These are phyloP conservation scores for Diversispora epigaea DNA, from an alignment of 192 early-diverging fungal genomes.

Conservation along the genomic window DNA sequence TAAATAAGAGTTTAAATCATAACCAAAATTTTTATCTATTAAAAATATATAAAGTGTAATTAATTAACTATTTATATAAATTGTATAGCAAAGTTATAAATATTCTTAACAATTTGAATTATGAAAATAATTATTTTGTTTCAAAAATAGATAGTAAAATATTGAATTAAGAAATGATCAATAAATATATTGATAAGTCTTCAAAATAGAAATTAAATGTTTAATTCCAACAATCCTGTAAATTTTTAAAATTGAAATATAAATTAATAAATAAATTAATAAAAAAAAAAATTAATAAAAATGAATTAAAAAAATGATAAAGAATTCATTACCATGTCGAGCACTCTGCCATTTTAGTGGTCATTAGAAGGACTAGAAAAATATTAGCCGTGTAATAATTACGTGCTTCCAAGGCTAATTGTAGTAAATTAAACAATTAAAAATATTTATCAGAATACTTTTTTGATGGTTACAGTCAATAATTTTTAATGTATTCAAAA, in stretches of 20 bases:
- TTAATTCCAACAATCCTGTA: conserved; percentile 19
- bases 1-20: no score
- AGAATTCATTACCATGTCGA: conserved; percentile 54
- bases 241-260: background rate
- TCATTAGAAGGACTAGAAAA: conserved; percentile 68
- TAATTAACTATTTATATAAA: no score
- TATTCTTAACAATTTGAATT: no score
- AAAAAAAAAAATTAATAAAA: background rate
- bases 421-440: background rate
- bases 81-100: no score
- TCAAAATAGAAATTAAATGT: background rate
- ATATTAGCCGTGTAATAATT: conserved; percentile 59
- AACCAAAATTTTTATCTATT: no score
- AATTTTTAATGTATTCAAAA: background rate
- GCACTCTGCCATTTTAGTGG: conserved; percentile 63
- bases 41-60: no score
- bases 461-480: background rate
- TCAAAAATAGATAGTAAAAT: no score
- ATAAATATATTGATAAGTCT: background rate
- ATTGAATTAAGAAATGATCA: background rate
- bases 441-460: background rate
- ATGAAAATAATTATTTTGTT: no score
- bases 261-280: background rate
- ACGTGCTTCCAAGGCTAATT: conserved; percentile 34
- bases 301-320: background rate